These are phyloP conservation scores for Mucor velutinosus DNA, from an alignment of 371 early-diverging fungal genomes.

Conservation along the genomic window DNA sequence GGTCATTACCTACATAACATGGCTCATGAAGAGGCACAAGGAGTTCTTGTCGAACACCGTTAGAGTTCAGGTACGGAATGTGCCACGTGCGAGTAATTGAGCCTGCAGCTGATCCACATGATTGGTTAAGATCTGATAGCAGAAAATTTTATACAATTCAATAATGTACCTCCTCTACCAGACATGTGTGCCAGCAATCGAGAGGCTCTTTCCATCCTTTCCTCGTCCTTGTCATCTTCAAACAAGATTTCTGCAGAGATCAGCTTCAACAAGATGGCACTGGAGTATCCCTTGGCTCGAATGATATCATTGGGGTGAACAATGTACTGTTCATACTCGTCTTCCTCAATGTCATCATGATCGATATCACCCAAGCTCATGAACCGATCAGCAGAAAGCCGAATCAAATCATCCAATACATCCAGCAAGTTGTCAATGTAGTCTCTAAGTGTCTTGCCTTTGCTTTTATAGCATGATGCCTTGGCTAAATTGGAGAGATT, in stretches of 20 bases:
- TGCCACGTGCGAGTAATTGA: conserved; percentile 54
- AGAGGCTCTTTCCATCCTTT: conserved; percentile 41
- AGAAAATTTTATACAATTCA: conserved; percentile 3
- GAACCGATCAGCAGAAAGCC: conserved; percentile 38
- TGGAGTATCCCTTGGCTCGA: conserved; percentile 27
- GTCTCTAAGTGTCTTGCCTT: neutral
- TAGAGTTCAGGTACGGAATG: conserved; percentile 38
- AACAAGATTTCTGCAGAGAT: conserved; percentile 30
- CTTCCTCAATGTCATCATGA: conserved; percentile 19
- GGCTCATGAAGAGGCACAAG: conserved; percentile 45
- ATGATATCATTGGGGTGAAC: conserved; percentile 29
- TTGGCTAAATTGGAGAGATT: conserved; percentile 1
- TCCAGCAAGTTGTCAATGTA: conserved; percentile 21
- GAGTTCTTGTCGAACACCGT: conserved; percentile 31
- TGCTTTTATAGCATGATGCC: conserved; percentile 1
- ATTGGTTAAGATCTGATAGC: neutral
- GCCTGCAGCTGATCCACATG: conserved; percentile 38
- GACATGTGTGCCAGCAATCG: conserved; percentile 47
- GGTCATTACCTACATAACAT: conserved; percentile 47
- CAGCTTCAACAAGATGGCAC: conserved; percentile 26
- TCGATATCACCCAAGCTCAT: conserved; percentile 28
- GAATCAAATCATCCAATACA: conserved; percentile 32
- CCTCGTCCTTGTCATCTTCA: conserved; percentile 34
- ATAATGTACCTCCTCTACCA: conserved; percentile 45
- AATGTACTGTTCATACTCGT: conserved; percentile 21